Base-by-base conservation (phyloP, 1,284 basidiomycete species). In the Rhodotorula mucilaginosa region DNA sequence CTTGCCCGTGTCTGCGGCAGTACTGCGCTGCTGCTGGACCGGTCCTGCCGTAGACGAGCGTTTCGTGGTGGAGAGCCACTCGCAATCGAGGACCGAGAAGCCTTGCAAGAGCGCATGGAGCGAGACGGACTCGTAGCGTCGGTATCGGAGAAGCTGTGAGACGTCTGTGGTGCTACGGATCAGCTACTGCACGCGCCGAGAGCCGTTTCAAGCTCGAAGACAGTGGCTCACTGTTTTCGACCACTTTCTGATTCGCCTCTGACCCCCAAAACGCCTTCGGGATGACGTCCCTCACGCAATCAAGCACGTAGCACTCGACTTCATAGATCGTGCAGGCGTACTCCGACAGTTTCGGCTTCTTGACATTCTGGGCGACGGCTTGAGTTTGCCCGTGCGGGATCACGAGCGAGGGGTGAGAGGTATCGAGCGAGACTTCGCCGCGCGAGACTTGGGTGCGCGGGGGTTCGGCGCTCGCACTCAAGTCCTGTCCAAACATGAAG, bases 51-150 rank as follows among this genome's bases (percentile, higher is more conserved):
- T 49, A 5, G 84, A 83, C 0, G 83, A 79, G 1, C 87, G 87
- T 58, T 83, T 83, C 39, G 1, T 12, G 39, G 39, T 44, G 39
- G 39, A 44, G 2, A 93, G 83, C 94, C 95, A 98, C n/a, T 88
- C 86, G 77, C 93, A 91, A 49, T 90, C 89, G 1, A 87, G 85
- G 10, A 88, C 86, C 29, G 87, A 87, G 75, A 98, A 87, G 2
- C 87, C 86, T 81, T 97, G 93, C 29, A 96, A 77, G 4, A 93
- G 82, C 16, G 85, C 81, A 79, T 98, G 94, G n/a, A 99, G 81
- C 1, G 87, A 89, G 46, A 93, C 77, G 0, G 88, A 88, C 80
- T 99, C 96, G 79, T 87, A 90, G 49, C 92, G 88, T 34, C 93
- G 87, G 51, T 87, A 85, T 3, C 84, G 81, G 44, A 99, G 87